Conservation (phyloP, 441 rosid genomes). For the Omphalea diandra region DNA sequence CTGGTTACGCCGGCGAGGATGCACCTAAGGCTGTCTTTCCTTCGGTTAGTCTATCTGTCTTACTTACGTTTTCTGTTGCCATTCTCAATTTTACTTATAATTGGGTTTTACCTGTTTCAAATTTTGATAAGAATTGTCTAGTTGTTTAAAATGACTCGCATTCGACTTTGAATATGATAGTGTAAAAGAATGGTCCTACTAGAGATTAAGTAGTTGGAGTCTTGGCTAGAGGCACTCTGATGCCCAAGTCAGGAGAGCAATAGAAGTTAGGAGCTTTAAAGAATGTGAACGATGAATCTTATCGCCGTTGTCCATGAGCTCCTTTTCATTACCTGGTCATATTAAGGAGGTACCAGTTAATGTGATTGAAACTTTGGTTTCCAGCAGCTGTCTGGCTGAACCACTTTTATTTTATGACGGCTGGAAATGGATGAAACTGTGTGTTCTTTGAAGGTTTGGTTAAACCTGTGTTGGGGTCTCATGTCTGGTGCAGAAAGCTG, state of each 20-base stretch:
- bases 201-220: background rate
- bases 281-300: background rate
- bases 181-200: too few relatives aligned
- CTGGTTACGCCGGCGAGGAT: constrained; percentile 99
- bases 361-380: background rate
- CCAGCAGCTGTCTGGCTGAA: background rate
- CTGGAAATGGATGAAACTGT: background rate
- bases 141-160: background rate
- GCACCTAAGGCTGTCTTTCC: constrained; percentile 99
- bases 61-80: too few relatives aligned
- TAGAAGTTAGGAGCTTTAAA: background rate
- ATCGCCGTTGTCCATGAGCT: background rate
- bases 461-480: background rate
- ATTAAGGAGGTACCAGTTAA: background rate
- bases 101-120: background rate
- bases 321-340: background rate
- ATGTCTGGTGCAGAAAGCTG: background rate
- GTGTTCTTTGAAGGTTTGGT: background rate
- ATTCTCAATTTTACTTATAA: background rate
- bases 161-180: too few relatives aligned
- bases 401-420: too few relatives aligned
- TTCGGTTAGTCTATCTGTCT: constrained; percentile 62
- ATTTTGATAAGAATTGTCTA: background rate
- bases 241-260: background rate
- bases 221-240: background rate